Evolutionary conservation across 139 green algal genomes (phyloP).

Genomic region (Auxenochlorella protothecoides): DNA sequence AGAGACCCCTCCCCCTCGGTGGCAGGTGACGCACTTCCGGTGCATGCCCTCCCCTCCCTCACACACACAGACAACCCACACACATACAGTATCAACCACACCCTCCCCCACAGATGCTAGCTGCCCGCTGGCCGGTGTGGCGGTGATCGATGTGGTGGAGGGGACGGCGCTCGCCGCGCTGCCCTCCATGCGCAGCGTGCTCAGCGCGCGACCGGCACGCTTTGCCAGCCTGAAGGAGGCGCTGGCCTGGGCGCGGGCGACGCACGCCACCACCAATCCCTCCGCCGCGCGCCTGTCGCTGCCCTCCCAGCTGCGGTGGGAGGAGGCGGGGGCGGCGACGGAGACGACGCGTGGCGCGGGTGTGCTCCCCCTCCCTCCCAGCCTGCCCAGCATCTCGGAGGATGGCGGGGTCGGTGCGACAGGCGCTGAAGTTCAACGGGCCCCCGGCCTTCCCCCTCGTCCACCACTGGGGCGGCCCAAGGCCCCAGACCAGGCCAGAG

Average conservation of each 20-base stretch:
- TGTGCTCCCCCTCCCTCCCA: too few relatives aligned
- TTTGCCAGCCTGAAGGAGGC: constrained; percentile 46
- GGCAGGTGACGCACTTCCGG: too few relatives aligned
- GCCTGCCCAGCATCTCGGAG: too few relatives aligned
- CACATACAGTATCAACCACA: too few relatives aligned
- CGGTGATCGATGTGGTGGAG: constrained; percentile 91
- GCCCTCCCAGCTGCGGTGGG: constrained; percentile 40
- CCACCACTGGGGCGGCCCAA: too few relatives aligned
- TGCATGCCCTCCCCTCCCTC: too few relatives aligned
- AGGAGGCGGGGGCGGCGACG: neutral
- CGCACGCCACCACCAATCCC: neutral
- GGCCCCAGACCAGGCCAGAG: neutral
- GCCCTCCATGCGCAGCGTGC: constrained; percentile 61
- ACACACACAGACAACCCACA: too few relatives aligned
- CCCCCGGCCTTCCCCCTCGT: neutral
- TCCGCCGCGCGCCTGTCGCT: constrained; percentile 47
- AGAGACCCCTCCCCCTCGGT: too few relatives aligned
- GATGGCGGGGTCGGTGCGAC: too few relatives aligned
- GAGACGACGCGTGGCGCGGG: neutral
- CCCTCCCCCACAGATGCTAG: too few relatives aligned
- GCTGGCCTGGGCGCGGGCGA: constrained; percentile 47
- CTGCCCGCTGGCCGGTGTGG: constrained; percentile 46
- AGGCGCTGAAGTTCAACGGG: too few relatives aligned
- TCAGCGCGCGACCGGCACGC: constrained; percentile 38
- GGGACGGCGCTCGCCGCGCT: constrained; percentile 70